phyloP scores from a whole-genome alignment of 495 filamentous ascomycete genomes.

The Annulohypoxylon stygium region DNA sequence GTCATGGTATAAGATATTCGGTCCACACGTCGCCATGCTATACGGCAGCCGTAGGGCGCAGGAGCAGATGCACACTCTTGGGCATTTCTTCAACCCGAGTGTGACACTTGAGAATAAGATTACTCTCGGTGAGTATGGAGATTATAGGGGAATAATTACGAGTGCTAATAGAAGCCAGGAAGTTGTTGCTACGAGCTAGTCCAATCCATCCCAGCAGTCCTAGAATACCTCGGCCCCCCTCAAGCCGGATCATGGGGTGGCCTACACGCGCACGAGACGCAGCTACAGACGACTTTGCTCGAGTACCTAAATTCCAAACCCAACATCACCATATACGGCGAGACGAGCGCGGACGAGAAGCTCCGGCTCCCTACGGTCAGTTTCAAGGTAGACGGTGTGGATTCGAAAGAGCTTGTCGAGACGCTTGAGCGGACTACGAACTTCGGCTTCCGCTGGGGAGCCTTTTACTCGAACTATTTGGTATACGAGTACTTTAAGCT shows the following conservation, averaged over 20 bases:
- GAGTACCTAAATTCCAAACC: constrained; percentile 62
- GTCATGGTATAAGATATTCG: constrained; percentile 83
- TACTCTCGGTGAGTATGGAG: constrained; percentile 27
- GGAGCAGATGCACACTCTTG: constrained; percentile 65
- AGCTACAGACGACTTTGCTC: constrained; percentile 69
- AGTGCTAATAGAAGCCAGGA: constrained; percentile 15
- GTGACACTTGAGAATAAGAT: constrained; percentile 71
- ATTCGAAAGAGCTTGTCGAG: constrained; percentile 70
- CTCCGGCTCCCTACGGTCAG: constrained; percentile 74
- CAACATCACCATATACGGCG: constrained; percentile 67
- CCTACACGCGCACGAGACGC: constrained; percentile 71
- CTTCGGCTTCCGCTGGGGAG: constrained; percentile 75
- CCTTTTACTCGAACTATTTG: constrained; percentile 75
- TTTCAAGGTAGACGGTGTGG: constrained; percentile 70
- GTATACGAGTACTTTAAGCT: constrained; percentile 70
- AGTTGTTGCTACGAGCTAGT: constrained; percentile 75
- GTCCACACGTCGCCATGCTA: constrained; percentile 76
- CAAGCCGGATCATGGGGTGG: constrained; percentile 58
- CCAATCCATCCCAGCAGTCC: constrained; percentile 67
- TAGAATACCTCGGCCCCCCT: constrained; percentile 65
- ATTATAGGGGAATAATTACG: background rate
- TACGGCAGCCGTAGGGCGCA: constrained; percentile 69
- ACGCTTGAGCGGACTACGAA: constrained; percentile 66
- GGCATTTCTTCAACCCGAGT: constrained; percentile 75
- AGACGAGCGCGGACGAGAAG: constrained; percentile 56